phyloP scores from a whole-genome alignment of 2,329 filamentous ascomycete species.

The Epichloe uncinata region DNA sequence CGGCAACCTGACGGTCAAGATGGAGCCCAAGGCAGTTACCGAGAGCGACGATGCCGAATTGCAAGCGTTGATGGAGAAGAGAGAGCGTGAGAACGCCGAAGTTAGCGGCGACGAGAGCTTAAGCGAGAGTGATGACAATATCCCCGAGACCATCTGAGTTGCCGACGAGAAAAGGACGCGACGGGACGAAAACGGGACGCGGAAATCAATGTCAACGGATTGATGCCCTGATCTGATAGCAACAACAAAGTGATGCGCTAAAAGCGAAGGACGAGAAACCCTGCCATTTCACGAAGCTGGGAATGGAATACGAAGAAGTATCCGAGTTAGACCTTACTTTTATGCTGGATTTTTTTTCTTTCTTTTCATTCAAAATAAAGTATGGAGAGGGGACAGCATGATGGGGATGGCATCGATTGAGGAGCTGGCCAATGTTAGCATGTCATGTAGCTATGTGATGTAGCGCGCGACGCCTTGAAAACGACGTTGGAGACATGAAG shows the following conservation, averaged over 20 bases:
- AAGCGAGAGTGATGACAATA: constrained; percentile 87
- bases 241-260: neutral
- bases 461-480: no score
- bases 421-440: no score
- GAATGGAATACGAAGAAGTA: neutral
- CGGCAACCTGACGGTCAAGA: constrained; percentile 80
- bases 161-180: neutral
- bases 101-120: constrained; percentile 95
- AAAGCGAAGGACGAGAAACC: neutral
- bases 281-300: neutral
- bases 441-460: no score
- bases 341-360: neutral
- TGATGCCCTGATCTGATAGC: neutral
- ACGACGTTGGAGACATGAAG: no score
- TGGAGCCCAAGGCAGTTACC: constrained; percentile 98
- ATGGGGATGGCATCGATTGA: no score
- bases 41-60: constrained; percentile 97
- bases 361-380: neutral
- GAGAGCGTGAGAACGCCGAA: constrained; percentile 93
- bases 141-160: constrained; percentile 26
- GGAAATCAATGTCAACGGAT: neutral
- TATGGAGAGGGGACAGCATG: no score
- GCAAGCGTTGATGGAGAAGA: constrained; percentile 97
- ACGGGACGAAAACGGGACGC: neutral
- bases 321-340: neutral